Evolutionary conservation across 345 rosid genomes (phyloP), one percentile per base, ranked within the genome.

Genomic region (Gossypium herbaceum): DNA sequence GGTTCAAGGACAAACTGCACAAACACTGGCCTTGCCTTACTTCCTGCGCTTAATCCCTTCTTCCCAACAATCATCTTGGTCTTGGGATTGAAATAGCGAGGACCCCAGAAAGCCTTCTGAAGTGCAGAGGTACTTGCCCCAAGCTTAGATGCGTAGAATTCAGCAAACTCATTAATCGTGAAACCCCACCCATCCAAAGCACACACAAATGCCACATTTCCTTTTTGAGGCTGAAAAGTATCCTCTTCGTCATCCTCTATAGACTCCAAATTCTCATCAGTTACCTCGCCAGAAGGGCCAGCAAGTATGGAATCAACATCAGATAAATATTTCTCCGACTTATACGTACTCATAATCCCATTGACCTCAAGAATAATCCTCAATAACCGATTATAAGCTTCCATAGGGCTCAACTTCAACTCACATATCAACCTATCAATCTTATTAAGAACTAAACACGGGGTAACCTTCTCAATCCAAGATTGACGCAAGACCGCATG

Each of bases 121-220:
- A 95, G 77, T 0, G 87, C 83, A 77, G 79, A 82, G 1, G 86
- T 79, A 64, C 89, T 93, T 12, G 88, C 94, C 44, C 97, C 94
- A 63, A 95, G 90, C 84, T 90, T 95, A 1, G 92, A 79, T 10
- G 92, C 96, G 77, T 91, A 95, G 69, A 93, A 84, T 60, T 86
- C 86, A 8, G 99, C 92, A 84, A 95, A 95, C 82, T 93, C 89
- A 59, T 75, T 67, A 76, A 91, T 76, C 25, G 85, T 82, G 56
- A 95, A 95, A 75, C 99, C 98, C 99, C 99, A 93, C 16, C 99
- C 99, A 71, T 93, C 98, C 73, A 91, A 68, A 15, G 96, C 97
- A 77, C 97, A 95, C 1, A 87, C 94, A 71, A 95, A 95, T 1
- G 87, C 94, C 45, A 93, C 98, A 78, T 95, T 93, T 43, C 98